Evolutionary conservation across 352 stramenopile genomes (phyloP), one percentile per base, ranked within the genome.

Genomic region (Pythium chondricola): DNA sequence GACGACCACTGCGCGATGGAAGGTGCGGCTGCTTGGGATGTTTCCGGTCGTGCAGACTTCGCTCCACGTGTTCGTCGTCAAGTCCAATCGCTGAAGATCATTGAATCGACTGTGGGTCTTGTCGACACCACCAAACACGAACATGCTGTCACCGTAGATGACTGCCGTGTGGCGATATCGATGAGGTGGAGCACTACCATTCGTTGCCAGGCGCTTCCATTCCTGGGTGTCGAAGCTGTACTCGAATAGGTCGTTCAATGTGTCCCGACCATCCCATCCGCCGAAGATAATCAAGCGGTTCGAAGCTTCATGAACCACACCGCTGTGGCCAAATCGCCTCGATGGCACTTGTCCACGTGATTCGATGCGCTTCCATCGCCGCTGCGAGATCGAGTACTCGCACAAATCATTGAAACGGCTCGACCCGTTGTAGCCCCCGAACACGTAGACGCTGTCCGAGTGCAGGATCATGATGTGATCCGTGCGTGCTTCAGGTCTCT

Each of bases 401-500:
- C 74, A 92, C 35, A 91, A 64, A 58, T 95, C 81, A 50, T 91
- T 92, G 52, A 91, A 93, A 11, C 84, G 71, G 36, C 57, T 83
- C 6, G 72, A 80, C 1, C 81, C 81, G 30, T 95, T 91, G 65
- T 92, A 95, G n/a, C 84, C 84, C 27, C 84, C 84, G 57, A 95
- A 95, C 20, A 95, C 75, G 53, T 88, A 90, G 49, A 95, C 88
- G 59, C 69, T 87, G 43, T 67, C 68, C 9, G 65, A 61, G 45
- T 92, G 82, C 11, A 88, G 63, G 43, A 88, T 80, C 82, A 95
- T 92, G 35, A 88, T 90, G 63, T 95, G 84, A 45, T 95, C 84
- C 3, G 84, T 95, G 26, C 84, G 73, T 4, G 80, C 74, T 60
- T 89, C 75, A 0, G 84, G 84, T 1, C 78, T 68, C 25, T 88